These are phyloP conservation scores for Globisporangium spinosum DNA, from an alignment of 352 stramenopile species.

Conservation along the genomic window DNA sequence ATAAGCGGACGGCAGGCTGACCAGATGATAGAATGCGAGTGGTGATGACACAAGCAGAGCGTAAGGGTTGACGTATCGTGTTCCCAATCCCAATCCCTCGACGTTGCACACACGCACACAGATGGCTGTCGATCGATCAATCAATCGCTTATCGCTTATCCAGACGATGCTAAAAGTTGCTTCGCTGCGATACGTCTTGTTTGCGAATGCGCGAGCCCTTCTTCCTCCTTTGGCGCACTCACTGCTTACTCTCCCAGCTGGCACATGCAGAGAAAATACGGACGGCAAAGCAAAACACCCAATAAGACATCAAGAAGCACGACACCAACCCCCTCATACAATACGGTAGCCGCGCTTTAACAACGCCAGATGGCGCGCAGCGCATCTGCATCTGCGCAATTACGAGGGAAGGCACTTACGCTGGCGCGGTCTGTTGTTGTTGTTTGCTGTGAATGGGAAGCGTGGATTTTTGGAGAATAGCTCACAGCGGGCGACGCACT, in stretches of 20 bases:
- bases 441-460: neutral
- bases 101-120: neutral
- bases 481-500: neutral
- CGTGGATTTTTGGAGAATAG: neutral
- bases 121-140: neutral
- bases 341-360: neutral
- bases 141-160: neutral
- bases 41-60: neutral
- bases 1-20: neutral
- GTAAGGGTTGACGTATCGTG: neutral
- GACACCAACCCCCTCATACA: neutral
- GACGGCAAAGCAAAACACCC: neutral
- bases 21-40: neutral
- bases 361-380: neutral
- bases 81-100: neutral
- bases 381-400: neutral
- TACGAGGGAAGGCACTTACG: neutral
- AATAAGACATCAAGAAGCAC: neutral
- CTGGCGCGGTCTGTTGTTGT: neutral
- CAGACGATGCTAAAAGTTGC: neutral
- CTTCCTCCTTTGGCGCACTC: neutral
- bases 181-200: neutral
- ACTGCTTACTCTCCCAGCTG: neutral
- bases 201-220: neutral
- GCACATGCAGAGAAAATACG: neutral